Conservation (phyloP, 2,329 filamentous ascomycete genomes). For the Colletotrichum paranaense region DNA sequence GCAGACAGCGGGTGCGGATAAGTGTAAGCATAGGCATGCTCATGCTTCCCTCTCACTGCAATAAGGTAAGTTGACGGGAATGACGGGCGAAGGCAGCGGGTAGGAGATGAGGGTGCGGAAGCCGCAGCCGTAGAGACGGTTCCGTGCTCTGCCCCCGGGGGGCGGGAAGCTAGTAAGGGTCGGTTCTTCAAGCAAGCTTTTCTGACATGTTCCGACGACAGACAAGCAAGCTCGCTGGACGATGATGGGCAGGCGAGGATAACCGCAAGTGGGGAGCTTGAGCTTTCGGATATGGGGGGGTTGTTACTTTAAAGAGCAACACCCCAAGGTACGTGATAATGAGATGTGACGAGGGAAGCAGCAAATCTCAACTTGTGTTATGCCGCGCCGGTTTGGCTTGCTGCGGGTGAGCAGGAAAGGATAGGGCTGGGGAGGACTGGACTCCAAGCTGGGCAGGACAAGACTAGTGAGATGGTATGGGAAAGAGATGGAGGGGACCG, state of each 20-base stretch:
- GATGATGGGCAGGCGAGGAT: constrained; percentile 23
- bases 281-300: constrained; percentile 29
- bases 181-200: constrained; percentile 27
- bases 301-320: constrained; percentile 34
- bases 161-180: constrained; percentile 30
- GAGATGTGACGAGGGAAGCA: constrained; percentile 32
- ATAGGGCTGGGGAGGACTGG: not conserved
- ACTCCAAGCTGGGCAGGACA: not conserved
- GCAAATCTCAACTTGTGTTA: constrained; percentile 17
- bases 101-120: constrained; percentile 6
- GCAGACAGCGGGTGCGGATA: constrained; percentile 15
- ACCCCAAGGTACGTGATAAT: constrained; percentile 14
- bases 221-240: constrained; percentile 19
- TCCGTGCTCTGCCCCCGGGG: constrained; percentile 12
- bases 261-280: constrained; percentile 30
- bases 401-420: constrained; percentile 15
- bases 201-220: constrained; percentile 26
- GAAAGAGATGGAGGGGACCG: constrained; percentile 9
- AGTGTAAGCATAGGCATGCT: not conserved
- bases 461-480: not conserved
- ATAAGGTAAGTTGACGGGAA: not conserved
- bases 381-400: not conserved
- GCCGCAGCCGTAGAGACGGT: constrained; percentile 8
- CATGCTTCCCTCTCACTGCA: constrained; percentile 25
- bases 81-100: constrained; percentile 5